These are phyloP conservation scores for Mortierella sp. DNA, from an alignment of 371 early-diverging fungal genomes.

Conservation along the genomic window DNA sequence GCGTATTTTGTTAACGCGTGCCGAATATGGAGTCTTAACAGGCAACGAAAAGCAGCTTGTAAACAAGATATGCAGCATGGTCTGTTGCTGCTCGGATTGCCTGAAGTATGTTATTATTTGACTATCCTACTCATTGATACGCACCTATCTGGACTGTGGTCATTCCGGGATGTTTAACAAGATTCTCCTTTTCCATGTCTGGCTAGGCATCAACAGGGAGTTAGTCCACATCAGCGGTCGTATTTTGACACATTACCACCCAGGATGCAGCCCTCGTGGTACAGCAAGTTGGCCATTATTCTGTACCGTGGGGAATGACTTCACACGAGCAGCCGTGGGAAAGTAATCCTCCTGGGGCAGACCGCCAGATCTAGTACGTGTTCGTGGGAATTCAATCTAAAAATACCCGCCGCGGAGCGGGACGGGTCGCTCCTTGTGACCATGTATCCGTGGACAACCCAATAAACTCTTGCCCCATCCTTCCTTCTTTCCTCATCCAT, in stretches of 20 bases:
- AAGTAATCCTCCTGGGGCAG: no score
- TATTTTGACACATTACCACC: slow-evolving; percentile 25
- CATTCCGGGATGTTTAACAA: no score
- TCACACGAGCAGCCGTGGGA: no score
- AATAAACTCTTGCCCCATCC: no score
- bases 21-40: slow-evolving; percentile 35
- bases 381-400: no score
- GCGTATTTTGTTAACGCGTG: slow-evolving; percentile 27
- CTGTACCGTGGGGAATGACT: neutral
- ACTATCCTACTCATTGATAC: neutral
- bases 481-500: no score
- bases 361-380: no score
- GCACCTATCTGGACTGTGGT: neutral
- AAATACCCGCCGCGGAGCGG: no score
- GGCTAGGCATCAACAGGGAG: no score
- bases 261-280: slow-evolving; percentile 23
- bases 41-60: slow-evolving; percentile 26
- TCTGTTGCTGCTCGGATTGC: slow-evolving; percentile 34
- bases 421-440: no score
- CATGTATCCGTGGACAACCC: no score
- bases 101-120: slow-evolving; percentile 8
- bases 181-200: neutral
- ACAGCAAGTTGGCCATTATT: neutral
- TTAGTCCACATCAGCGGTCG: neutral
- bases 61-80: slow-evolving; percentile 14